phyloP scores from a whole-genome alignment of 2,329 filamentous ascomycete species.

The Aspergillus thermomutatus region DNA sequence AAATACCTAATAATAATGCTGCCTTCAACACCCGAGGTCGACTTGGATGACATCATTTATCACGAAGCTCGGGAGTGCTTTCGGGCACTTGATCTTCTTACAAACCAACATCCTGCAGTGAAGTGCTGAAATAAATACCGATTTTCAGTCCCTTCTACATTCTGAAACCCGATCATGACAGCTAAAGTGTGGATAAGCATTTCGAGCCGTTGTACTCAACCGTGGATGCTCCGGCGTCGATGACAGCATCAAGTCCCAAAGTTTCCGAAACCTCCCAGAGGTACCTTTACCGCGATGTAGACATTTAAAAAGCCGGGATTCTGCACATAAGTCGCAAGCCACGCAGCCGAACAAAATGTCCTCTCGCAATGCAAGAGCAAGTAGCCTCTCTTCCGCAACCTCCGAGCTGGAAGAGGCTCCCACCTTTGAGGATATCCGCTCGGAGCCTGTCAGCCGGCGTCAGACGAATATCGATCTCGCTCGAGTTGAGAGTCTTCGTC shows the following conservation, averaged over 20 bases:
- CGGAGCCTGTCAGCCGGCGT: slow-evolving; percentile 14
- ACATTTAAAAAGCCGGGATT: neutral
- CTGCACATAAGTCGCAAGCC: neutral
- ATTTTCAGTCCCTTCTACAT: neutral
- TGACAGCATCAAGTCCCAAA: neutral
- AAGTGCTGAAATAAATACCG: neutral
- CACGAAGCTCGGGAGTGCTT: neutral
- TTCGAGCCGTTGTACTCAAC: neutral
- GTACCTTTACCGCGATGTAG: neutral
- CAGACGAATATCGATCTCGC: slow-evolving; percentile 25
- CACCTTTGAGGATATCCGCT: neutral
- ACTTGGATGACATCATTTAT: neutral
- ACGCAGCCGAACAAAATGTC: neutral
- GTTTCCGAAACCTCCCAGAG: neutral
- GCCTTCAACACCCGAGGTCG: neutral
- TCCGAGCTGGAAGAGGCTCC: slow-evolving; percentile 1
- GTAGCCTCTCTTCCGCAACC: neutral
- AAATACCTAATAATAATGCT: too few relatives aligned
- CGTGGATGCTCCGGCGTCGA: neutral
- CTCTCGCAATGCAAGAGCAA: neutral
- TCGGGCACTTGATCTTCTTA: slow-evolving; percentile 1
- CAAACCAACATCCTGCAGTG: neutral
- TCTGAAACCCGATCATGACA: neutral
- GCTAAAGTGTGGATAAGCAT: neutral
- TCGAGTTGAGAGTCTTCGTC: slow-evolving; percentile 26